Evolutionary conservation across 345 rosid species (phyloP).

Genomic region (Barbarea vulgaris): DNA sequence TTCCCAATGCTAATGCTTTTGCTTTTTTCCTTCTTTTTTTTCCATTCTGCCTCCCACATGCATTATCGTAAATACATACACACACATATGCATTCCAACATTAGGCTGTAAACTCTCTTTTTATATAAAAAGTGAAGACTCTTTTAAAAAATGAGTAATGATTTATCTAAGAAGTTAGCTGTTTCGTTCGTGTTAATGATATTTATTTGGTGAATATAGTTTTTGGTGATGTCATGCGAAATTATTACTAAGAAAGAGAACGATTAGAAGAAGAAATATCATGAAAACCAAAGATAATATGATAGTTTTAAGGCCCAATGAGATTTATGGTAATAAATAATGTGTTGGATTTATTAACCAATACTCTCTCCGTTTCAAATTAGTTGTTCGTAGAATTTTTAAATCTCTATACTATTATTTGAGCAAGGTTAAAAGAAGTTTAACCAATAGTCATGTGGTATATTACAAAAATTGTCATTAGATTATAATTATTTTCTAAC

Average conservation of each 20-base stretch:
- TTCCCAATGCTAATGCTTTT: conserved; percentile 55
- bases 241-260: neutral
- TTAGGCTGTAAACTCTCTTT: neutral
- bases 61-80: conserved; percentile 26
- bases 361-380: no score
- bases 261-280: neutral
- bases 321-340: no score
- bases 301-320: neutral
- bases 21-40: conserved; percentile 28
- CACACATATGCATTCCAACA: neutral
- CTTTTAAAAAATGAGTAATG: neutral
- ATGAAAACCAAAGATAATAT: neutral
- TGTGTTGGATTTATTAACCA: no score
- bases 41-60: conserved; percentile 71
- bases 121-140: conserved; percentile 5
- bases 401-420: no score
- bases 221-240: conserved; percentile 7
- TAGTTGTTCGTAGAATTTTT: no score
- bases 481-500: no score
- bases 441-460: no score
- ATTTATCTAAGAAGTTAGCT: conserved; percentile 9
- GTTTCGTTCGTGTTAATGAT: neutral
- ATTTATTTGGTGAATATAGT: neutral
- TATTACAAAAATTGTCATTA: no score
- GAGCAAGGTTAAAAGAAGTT: no score